A percentile compares a stretch with the other conserved stretches of the same genome.
Conservation (phyloP, 345 rosid species). For the Adansonia digitata region DNA sequence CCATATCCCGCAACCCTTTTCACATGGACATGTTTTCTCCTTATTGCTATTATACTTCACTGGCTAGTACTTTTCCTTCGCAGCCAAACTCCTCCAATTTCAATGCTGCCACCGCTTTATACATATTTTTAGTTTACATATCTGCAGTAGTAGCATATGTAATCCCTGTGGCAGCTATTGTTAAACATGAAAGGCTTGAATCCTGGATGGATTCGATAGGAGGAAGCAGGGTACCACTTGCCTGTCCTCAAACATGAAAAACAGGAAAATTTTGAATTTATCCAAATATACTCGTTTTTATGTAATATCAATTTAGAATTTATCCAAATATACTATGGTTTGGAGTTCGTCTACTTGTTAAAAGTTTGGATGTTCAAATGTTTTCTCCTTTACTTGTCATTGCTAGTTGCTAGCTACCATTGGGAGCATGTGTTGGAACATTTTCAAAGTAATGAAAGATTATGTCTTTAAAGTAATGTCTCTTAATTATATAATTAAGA, state of each 20-base stretch:
- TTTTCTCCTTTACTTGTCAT: too few relatives aligned
- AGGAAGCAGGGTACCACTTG: slow-evolving; percentile 24
- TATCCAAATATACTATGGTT: too few relatives aligned
- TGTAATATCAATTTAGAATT: not conserved
- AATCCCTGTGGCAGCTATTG: not conserved
- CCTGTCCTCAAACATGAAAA: not conserved
- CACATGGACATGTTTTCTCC: not conserved
- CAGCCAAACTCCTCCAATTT: not conserved
- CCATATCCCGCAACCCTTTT: not conserved
- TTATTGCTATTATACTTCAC: not conserved
- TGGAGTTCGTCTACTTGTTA: too few relatives aligned
- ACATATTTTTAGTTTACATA: not conserved
- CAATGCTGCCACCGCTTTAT: not conserved
- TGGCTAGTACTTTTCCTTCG: not conserved
- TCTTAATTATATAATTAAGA: too few relatives aligned
- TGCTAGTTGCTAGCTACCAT: too few relatives aligned
- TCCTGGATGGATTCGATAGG: slow-evolving; percentile 16
- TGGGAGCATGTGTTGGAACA: too few relatives aligned
- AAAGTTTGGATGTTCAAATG: too few relatives aligned
- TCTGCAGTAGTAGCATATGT: not conserved
- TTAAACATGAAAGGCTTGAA: not conserved
- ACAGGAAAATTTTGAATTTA: not conserved
- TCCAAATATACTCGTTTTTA: not conserved
- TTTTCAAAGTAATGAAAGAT: too few relatives aligned
- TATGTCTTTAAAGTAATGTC: too few relatives aligned